Base-by-base conservation (phyloP, 2,329 filamentous ascomycete species). In the Colletotrichum sp. region DNA sequence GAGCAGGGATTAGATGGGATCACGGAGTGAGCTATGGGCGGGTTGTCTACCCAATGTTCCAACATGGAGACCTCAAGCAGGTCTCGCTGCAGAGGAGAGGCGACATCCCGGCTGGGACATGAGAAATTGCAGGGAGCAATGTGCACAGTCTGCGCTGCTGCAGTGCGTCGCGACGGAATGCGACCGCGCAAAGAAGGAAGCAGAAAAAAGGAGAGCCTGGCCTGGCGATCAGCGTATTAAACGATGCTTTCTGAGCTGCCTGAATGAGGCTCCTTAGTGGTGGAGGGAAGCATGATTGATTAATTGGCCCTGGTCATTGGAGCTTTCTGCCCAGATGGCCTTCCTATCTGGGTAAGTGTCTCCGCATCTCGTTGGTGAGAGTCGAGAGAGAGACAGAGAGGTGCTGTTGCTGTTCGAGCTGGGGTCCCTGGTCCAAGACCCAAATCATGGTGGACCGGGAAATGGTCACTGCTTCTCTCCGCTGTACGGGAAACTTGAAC, bases 291-390 rank as follows among this genome's bases (percentile, higher is more conserved):
- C 24, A 52, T 28, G 26, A 68, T 71, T 71, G 60, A 70, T 62
- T 57, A 71, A 66, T 30, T 49, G 32, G 32, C 39, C 62, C 62
- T 24, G 30, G 62, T 57, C 30, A 67, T 67, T 66, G 69, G 62
- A 55, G 16, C n/a, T 15, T 52, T 69, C 57, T 44, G 32, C 63
- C 32, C 39, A 64, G 70, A 76, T 65, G 64, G 74, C 74, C 59
- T 76, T 68, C 74, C 74, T 73, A 69, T 76, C 63, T 28, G 21
- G 70, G 74, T 36, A 73, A 69, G 49, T 15, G 59, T 21, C 64
- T 76, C 74, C 64, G 74, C 24, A 26, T 60, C 39, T 69, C 18
- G 70, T 76, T 76, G 74, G 70, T 65, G 64, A 39, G 36, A 57
- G 59, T 55, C 18, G 15, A 6, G 49, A 66, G 10, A 49, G 18